Base-by-base conservation (phyloP, 2,329 filamentous ascomycete genomes). In the Cadophora luteo-olivacea region DNA sequence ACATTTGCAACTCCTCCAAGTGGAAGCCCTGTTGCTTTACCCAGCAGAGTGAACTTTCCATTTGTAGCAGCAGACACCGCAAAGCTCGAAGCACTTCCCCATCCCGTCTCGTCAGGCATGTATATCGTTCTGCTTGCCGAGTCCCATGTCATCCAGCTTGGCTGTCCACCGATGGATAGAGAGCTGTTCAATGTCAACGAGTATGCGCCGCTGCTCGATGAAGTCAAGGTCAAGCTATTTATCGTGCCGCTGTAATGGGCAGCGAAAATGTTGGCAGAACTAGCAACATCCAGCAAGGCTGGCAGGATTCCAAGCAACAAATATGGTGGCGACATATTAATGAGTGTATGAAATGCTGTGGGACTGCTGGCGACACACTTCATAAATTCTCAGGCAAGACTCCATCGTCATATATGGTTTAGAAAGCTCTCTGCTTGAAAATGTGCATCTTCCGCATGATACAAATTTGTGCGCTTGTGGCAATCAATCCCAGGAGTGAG, bases 141-240 rank as follows among this genome's bases (percentile, higher is more conserved):
- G 68, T 84, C 81, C 33, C 79, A 75, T n/a, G 82, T 82, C 38
- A 85, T 75, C 83, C 83, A 86, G 11, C 79, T 81, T 22, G 77
- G 74, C 4, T 79, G 80, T 69, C 82, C 82, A 19, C 80, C 79
- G 5, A 76, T 67, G 70, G 72, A 81, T 22, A 70, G 67, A 32
- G 77, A 76, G 1, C 73, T 76, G 52, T 76, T 74, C 16, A 64
- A 32, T 24, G 69, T 61, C 24, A 74, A 58, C 4, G 71, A 66
- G 32, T 70, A 72, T 19, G 49, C 54, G 4, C 58, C 62, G 16
- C 58, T 61, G 38, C 67, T 69, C 5, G 29, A 64, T 29, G 57
- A 38, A 51, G 74, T 74, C 68, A 83, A 76, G 24, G 72, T 75
- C 66, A 84, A 75, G 0, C 79, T 81, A 9, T 79, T 78, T 58